Conservation (phyloP, 2,329 filamentous ascomycete genomes). For the Shiraia sp. region DNA sequence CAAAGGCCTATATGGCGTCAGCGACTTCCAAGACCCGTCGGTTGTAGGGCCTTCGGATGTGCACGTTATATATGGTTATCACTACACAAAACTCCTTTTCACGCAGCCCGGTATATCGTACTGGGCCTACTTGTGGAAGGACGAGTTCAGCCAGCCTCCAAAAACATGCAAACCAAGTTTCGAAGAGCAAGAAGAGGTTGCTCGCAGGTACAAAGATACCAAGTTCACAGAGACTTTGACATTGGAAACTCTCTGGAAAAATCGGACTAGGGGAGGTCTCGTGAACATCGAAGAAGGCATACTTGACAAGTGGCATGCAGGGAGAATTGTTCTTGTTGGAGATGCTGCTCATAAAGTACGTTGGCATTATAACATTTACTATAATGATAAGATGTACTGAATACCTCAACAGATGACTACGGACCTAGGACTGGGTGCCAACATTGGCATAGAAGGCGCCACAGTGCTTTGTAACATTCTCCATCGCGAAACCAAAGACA, state of each 20-base stretch:
- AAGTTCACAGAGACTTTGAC: slow-evolving; percentile 30
- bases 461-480: slow-evolving; percentile 20
- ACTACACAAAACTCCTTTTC: slow-evolving; percentile 31
- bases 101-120: slow-evolving; percentile 21
- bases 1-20: slow-evolving; percentile 18
- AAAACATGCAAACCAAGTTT: slow-evolving; percentile 9
- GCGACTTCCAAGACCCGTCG: slow-evolving; percentile 22
- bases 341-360: slow-evolving; percentile 50
- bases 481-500: slow-evolving; percentile 9
- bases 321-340: slow-evolving; percentile 46
- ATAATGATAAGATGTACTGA: not conserved
- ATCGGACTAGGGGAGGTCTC: slow-evolving; percentile 23
- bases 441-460: slow-evolving; percentile 24
- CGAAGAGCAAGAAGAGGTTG: slow-evolving; percentile 35
- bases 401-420: slow-evolving; percentile 17
- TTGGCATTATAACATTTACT: not conserved
- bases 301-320: slow-evolving; percentile 46
- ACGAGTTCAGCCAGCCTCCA: slow-evolving; percentile 11
- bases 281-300: slow-evolving; percentile 45
- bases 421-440: slow-evolving; percentile 22
- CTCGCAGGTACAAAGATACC: slow-evolving; percentile 26
- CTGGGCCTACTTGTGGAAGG: slow-evolving; percentile 16
- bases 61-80: slow-evolving; percentile 19
- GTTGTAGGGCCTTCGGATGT: slow-evolving; percentile 28
- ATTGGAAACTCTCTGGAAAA: slow-evolving; percentile 42